Evolutionary conservation across 2,329 filamentous ascomycete species (phyloP), one percentile per base, ranked within the genome.

Genomic region (Clonostachys solani): DNA sequence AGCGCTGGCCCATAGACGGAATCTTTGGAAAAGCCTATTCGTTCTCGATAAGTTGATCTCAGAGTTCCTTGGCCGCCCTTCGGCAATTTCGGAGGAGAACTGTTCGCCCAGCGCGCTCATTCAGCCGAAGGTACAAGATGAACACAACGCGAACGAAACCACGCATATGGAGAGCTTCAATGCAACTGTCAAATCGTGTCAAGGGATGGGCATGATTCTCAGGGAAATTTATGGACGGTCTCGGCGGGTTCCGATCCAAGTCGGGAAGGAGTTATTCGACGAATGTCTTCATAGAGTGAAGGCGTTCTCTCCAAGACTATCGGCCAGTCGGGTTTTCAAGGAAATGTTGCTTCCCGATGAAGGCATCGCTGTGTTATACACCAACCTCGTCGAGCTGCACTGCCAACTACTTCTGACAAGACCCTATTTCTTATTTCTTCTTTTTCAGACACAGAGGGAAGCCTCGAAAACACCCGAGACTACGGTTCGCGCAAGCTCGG

Each of bases 21-120:
- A 80, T 43, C 61, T 86, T 4, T 87, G 82, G 83, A 75, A 77
- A 47, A 83, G 80, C 12, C 62, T 87, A 1, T 86, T 84, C 49
- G 69, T 87, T 13, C 69, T 87, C 8, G 84, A 87, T 55, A 73
- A 79, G 15, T 81, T 86, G 45, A 67, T 86, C 2, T 77, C 83
- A 2, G 77, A 80, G 19, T 81, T 80, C 2, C 65, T 87, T 2
- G 84, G 84, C 6, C 74, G 81, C 10, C 83, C 83, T 0, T 73
- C 74, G 2, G 75, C 78, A 8, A 86, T 87, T 43, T 73, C 74
- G 6, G 78, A 85, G 50, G 23, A 29, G 9, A 4, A 10, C 9
- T 29, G 23, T 5, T 29, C 23, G 9, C 23, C 23, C 9, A 38
- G 10, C 36, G 17, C 36, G 15, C 36, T 38, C 36, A n/a, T 38